Evolutionary conservation across 805 yeast genomes (phyloP).

Genomic region (Phaffomyces opuntiae): DNA sequence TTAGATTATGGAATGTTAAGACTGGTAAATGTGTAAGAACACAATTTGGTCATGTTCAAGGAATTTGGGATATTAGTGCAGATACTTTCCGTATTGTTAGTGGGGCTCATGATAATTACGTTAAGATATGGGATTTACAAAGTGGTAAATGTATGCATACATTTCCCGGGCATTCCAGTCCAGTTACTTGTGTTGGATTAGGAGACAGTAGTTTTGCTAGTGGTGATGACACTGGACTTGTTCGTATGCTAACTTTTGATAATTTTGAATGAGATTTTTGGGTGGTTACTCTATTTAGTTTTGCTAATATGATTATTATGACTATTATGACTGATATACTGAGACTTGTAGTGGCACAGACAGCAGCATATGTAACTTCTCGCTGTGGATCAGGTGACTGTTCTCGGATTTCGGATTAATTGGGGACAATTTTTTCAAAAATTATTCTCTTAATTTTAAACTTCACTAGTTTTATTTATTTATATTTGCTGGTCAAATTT

Average conservation of each 20-base stretch:
- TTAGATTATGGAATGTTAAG: slow-evolving; percentile 83
- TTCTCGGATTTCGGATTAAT: background rate
- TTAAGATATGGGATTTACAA: slow-evolving; percentile 94
- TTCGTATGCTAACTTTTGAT: slow-evolving; percentile 79
- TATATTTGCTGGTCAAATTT: background rate
- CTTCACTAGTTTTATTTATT: background rate
- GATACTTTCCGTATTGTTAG: slow-evolving; percentile 91
- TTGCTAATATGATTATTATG: too few relatives aligned
- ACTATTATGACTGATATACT: too few relatives aligned
- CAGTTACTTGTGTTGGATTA: slow-evolving; percentile 70
- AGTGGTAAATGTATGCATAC: slow-evolving; percentile 93
- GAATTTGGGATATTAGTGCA: slow-evolving; percentile 95
- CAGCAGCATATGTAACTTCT: too few relatives aligned
- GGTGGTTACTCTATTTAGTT: background rate
- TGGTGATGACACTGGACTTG: slow-evolving; percentile 84
- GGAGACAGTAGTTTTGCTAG: slow-evolving; percentile 88
- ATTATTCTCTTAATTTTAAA: background rate
- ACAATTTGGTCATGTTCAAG: slow-evolving; percentile 96
- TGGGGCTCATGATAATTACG: slow-evolving; percentile 88
- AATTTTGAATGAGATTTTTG: slow-evolving; percentile 15
- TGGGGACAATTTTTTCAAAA: background rate
- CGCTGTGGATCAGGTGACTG: background rate
- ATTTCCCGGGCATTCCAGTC: slow-evolving; percentile 60
- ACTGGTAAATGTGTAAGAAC: slow-evolving; percentile 88
- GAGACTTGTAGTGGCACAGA: too few relatives aligned